phyloP scores from a whole-genome alignment of 2,329 filamentous ascomycete genomes.

The Fusarium albidum region DNA sequence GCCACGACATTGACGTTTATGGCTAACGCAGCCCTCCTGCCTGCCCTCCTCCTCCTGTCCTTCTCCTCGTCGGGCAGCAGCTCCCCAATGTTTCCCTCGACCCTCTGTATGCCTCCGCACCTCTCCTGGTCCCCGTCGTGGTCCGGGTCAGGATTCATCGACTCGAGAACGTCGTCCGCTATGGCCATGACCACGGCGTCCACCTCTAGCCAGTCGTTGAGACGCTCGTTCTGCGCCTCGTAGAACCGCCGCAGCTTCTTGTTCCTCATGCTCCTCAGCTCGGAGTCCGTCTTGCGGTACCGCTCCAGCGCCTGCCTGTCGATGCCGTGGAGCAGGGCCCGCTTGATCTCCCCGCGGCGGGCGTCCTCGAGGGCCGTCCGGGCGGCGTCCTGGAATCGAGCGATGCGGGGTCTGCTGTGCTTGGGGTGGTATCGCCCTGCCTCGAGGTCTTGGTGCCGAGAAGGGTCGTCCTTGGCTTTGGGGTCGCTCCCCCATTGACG shows the following conservation, averaged over 20 bases:
- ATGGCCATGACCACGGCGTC: slow-evolving; percentile 46
- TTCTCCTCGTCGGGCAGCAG: slow-evolving; percentile 45
- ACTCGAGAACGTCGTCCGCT: slow-evolving; percentile 45
- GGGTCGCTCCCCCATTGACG: slow-evolving; percentile 17
- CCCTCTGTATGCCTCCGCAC: slow-evolving; percentile 41
- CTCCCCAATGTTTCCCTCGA: slow-evolving; percentile 43
- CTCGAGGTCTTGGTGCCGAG: slow-evolving; percentile 30
- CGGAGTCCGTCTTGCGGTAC: slow-evolving; percentile 42
- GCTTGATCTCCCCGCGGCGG: slow-evolving; percentile 43
- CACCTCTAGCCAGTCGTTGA: slow-evolving; percentile 47
- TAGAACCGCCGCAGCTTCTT: slow-evolving; percentile 43
- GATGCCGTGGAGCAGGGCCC: slow-evolving; percentile 42
- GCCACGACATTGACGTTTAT: slow-evolving; percentile 84
- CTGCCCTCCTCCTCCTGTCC: slow-evolving; percentile 35
- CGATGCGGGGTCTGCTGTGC: slow-evolving; percentile 25
- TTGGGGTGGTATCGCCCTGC: slow-evolving; percentile 15
- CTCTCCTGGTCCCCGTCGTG: slow-evolving; percentile 45
- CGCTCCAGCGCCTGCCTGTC: slow-evolving; percentile 40
- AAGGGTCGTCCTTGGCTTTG: neutral
- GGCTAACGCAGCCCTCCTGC: slow-evolving; percentile 57
- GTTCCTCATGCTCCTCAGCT: slow-evolving; percentile 41
- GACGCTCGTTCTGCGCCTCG: slow-evolving; percentile 40
- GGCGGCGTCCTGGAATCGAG: slow-evolving; percentile 52
- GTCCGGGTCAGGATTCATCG: slow-evolving; percentile 47
- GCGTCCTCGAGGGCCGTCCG: slow-evolving; percentile 42